These are phyloP conservation scores for Lasiodiplodia sp. DNA, from an alignment of 2,329 filamentous ascomycete species.

Conservation along the genomic window DNA sequence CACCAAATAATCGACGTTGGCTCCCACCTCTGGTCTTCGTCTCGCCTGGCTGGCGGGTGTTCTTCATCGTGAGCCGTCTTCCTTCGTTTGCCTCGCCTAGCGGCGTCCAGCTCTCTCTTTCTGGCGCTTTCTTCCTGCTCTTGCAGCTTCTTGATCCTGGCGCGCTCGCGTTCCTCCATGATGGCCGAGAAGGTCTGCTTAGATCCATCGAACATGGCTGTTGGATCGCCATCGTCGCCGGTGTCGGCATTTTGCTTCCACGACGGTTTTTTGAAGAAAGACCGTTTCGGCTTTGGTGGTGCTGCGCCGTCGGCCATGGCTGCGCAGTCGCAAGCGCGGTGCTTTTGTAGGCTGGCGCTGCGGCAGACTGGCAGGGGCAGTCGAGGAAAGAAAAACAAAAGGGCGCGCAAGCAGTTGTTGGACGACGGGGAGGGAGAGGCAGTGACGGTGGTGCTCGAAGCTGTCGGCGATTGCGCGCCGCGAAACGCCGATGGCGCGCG, in stretches of 20 bases:
- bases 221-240: constrained; percentile 32
- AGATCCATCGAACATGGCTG: constrained; percentile 55
- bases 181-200: constrained; percentile 47
- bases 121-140: constrained; percentile 37
- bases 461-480: constrained; percentile 26
- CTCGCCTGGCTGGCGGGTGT: constrained; percentile 15
- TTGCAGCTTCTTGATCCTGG: constrained; percentile 38
- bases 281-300: constrained; percentile 51
- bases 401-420: background rate
- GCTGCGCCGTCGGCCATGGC: constrained; percentile 24
- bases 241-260: constrained; percentile 50
- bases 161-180: constrained; percentile 47
- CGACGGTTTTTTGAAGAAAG: constrained; percentile 63
- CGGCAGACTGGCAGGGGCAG: background rate
- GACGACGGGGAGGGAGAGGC: background rate
- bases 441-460: constrained; percentile 10
- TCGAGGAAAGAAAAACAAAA: too few species aligned
- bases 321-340: background rate
- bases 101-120: constrained; percentile 35
- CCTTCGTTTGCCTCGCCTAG: constrained; percentile 42
- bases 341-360: background rate
- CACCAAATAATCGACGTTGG: too few species aligned
- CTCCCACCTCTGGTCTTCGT: background rate
- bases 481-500: constrained; percentile 24
- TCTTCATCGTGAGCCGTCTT: constrained; percentile 37